Conservation (phyloP, 2,329 filamentous ascomycete genomes). For the Aspergillus ustus region DNA sequence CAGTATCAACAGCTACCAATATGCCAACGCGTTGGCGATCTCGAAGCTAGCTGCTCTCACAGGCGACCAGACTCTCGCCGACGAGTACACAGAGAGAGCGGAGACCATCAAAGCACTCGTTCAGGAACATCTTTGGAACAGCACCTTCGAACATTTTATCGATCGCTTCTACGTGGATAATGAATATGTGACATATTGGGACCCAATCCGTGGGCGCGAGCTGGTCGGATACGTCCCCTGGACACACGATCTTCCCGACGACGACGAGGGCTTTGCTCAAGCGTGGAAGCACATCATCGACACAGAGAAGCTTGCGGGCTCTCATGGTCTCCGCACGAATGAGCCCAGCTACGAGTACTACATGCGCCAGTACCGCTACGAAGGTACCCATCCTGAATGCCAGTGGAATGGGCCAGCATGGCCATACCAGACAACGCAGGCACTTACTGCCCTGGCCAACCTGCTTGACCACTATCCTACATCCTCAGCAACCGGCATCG, state of each 20-base stretch:
- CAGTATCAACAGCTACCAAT: constrained; percentile 52
- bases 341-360: constrained; percentile 52
- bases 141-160: constrained; percentile 50
- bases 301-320: constrained; percentile 38
- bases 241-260: constrained; percentile 49
- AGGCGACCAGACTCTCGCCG: constrained; percentile 25
- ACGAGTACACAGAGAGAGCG: constrained; percentile 36
- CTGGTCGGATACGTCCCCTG: constrained; percentile 51
- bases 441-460: constrained; percentile 47
- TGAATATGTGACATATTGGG: constrained; percentile 38
- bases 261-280: constrained; percentile 41
- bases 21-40: constrained; percentile 50
- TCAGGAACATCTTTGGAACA: constrained; percentile 50
- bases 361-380: constrained; percentile 44
- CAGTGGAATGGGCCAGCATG: constrained; percentile 54
- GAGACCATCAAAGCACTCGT: constrained; percentile 42
- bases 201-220: constrained; percentile 49
- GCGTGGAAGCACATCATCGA: constrained; percentile 36
- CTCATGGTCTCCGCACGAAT: constrained; percentile 47
- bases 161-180: constrained; percentile 48
- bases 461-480: constrained; percentile 49
- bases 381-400: constrained; percentile 42
- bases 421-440: constrained; percentile 51
- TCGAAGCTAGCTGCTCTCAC: constrained; percentile 43
- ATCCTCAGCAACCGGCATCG: constrained; percentile 20